These are phyloP conservation scores for Psophocarpus tetragonolobus DNA, from an alignment of 306 rosid species.

Conservation along the genomic window DNA sequence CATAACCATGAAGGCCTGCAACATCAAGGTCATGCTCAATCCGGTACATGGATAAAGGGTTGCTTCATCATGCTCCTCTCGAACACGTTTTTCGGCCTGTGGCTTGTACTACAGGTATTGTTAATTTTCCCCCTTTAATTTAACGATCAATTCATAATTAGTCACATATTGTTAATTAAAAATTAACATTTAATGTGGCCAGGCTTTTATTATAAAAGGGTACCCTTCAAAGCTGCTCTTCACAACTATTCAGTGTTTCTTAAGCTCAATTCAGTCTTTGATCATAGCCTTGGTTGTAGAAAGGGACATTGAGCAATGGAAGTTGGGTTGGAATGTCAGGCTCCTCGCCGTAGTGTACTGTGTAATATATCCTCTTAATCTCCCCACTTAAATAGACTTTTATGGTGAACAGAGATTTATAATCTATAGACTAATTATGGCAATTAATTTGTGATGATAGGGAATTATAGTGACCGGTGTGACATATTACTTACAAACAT, in stretches of 20 bases:
- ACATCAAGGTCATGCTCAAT: slow-evolving; percentile 19
- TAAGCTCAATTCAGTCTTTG: slow-evolving; percentile 62
- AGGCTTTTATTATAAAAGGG: slow-evolving; percentile 56
- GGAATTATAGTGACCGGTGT: slow-evolving; percentile 73
- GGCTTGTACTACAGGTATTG: slow-evolving; percentile 74
- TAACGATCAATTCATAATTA: background rate
- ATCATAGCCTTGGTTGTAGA: slow-evolving; percentile 57
- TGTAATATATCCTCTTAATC: slow-evolving; percentile 44
- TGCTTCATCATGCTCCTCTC: slow-evolving; percentile 67
- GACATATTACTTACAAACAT: slow-evolving; percentile 66
- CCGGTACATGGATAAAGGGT: slow-evolving; percentile 67
- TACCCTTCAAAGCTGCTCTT: slow-evolving; percentile 69
- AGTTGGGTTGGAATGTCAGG: slow-evolving; percentile 65
- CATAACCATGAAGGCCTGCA: slow-evolving; percentile 22
- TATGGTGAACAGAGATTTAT: background rate
- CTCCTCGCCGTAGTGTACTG: slow-evolving; percentile 63
- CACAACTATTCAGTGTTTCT: slow-evolving; percentile 59
- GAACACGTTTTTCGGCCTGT: slow-evolving; percentile 53
- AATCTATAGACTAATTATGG: background rate
- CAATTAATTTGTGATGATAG: slow-evolving; percentile 31
- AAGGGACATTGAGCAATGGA: slow-evolving; percentile 69
- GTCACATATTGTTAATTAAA: background rate
- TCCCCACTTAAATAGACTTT: background rate
- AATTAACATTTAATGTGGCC: background rate
- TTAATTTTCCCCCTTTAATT: background rate